Evolutionary conservation across 2,329 filamentous ascomycete species (phyloP), one percentile per base, ranked within the genome.

Genomic region (Apiospora kogelbergensis): DNA sequence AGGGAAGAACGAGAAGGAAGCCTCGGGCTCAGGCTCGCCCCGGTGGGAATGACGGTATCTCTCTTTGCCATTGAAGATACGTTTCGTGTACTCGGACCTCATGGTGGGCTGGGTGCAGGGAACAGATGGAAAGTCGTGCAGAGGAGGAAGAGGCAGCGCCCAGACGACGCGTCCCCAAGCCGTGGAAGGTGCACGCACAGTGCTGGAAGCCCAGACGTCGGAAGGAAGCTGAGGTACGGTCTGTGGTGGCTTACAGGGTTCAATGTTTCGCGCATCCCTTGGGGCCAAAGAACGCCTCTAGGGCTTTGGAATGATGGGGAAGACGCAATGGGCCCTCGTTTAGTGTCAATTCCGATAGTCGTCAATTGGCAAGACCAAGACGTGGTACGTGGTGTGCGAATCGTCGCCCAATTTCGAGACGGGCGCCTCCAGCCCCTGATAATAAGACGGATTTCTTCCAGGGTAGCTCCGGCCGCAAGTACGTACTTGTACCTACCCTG

Each of bases 31-130:
- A 11, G 24, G 26, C 17, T n/a, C 24, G 30, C 13, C 41, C 17
- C 41, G 63, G 22, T 20, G 17, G n/a, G 53, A 37, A n/a, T 60
- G 53, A 1, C 26, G 15, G 20, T 6, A 33, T 20, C 6, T 65
- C 6, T 65, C 63, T 11, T 11, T 65, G 7, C 44, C 63, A n/a
- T 65, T 65, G 63, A 65, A 65, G 41, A 65, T 45, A 33, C 41
- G 63, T 17, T 9, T n/a, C 1, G 63, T 45, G 63, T 33, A 45
- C 41, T 42, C 63, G 41, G 63, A 60, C 37, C 53, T 60, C 53
- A 60, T 60, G 7, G n/a, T 60, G 53, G 53, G 30, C 30, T 60
- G 26, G 53, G 33, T 22, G 26, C 6, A 22, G 30, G 30, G 3
- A 9, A 10, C 4, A 33, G 9, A 13, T n/a, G 11, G 17, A 13